phyloP scores from a whole-genome alignment of 805 yeast species.

The Yamadazyma tumulicola region DNA sequence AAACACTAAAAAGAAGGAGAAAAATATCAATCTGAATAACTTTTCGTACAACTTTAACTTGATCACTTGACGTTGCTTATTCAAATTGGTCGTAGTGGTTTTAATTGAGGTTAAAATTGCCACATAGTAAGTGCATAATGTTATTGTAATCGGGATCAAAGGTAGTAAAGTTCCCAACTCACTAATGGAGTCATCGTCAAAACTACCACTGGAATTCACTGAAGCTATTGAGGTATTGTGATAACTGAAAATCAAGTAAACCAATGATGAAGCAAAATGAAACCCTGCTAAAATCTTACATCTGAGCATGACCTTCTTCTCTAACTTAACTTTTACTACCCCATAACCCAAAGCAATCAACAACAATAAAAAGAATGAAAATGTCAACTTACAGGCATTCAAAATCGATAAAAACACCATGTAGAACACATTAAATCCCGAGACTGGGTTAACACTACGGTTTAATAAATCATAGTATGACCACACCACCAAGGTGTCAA shows the following conservation, averaged over 20 bases:
- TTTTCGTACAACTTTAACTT: constrained; percentile 83
- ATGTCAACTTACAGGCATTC: constrained; percentile 78
- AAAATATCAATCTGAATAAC: constrained; percentile 70
- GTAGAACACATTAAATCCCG: constrained; percentile 63
- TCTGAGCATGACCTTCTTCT: constrained; percentile 66
- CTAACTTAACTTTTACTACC: constrained; percentile 82
- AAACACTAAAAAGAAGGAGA: constrained; percentile 65
- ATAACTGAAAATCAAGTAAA: constrained; percentile 35
- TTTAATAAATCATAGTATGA: constrained; percentile 85
- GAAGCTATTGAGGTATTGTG: constrained; percentile 23
- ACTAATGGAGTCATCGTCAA: constrained; percentile 49
- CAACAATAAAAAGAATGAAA: constrained; percentile 81
- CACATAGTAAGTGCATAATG: constrained; percentile 71
- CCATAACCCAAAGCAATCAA: constrained; percentile 93
- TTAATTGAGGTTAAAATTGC: constrained; percentile 70
- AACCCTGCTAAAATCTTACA: constrained; percentile 41
- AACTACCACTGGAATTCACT: constrained; percentile 23
- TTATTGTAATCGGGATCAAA: constrained; percentile 66
- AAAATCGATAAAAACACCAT: constrained; percentile 74
- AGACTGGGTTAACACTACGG: constrained; percentile 42
- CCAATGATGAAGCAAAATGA: constrained; percentile 34
- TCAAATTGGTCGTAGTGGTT: constrained; percentile 67
- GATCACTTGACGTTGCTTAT: constrained; percentile 85
- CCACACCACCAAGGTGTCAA: constrained; percentile 86
- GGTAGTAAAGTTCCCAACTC: constrained; percentile 49